phyloP scores from a whole-genome alignment of 257 asterid species.

The Salvia miltiorrhiza region DNA sequence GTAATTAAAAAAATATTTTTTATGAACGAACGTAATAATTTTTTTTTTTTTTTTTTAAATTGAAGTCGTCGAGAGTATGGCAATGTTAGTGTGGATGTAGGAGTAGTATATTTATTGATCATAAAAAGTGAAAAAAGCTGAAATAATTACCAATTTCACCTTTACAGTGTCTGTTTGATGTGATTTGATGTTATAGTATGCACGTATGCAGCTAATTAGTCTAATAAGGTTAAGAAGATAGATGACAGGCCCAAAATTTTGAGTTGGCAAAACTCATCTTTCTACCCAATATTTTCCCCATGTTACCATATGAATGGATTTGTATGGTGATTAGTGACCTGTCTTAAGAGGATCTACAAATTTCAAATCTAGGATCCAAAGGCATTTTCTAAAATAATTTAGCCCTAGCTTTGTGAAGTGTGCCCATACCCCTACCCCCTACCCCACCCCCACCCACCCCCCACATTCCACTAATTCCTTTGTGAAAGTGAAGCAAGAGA shows the following conservation, averaged over 20 bases:
- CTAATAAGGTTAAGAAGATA: neutral
- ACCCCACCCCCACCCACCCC: slow-evolving; percentile 11
- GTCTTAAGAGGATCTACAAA: slow-evolving; percentile 17
- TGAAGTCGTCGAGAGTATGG: no score
- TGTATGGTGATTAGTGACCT: slow-evolving; percentile 21
- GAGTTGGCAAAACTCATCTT: slow-evolving; percentile 19
- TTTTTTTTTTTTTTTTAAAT: no score
- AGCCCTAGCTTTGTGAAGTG: slow-evolving; percentile 11
- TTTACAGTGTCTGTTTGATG: neutral
- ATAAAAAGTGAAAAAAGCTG: neutral
- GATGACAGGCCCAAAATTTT: neutral
- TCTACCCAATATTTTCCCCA: neutral
- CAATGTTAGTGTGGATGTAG: no score
- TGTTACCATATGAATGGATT: slow-evolving; percentile 20
- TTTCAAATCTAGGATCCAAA: slow-evolving; percentile 23
- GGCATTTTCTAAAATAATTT: slow-evolving; percentile 13
- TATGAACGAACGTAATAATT: no score
- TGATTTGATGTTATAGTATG: slow-evolving; percentile 11
- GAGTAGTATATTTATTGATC: neutral
- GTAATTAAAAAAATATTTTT: no score
- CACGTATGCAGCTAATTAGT: neutral
- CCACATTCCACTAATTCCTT: slow-evolving; percentile 26
- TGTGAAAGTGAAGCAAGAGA: slow-evolving; percentile 33
- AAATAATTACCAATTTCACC: neutral
- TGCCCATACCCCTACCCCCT: slow-evolving; percentile 15